Conservation (phyloP, 306 rosid genomes). For the Acacia confusa region DNA sequence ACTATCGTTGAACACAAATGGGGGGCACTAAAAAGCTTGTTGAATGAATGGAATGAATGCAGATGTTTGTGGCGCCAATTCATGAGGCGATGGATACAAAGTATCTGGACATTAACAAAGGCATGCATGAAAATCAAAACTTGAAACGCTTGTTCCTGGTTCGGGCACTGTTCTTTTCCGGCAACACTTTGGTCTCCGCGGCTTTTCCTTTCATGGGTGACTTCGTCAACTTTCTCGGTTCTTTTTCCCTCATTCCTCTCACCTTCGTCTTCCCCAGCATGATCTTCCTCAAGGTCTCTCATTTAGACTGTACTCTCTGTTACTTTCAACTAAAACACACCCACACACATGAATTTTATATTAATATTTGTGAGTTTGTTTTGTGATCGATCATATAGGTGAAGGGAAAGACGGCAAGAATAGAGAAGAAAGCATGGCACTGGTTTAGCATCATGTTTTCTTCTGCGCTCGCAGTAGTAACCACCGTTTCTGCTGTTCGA, state of each 20-base stretch:
- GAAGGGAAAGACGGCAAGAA: conserved; percentile 48
- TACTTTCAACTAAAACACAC: not conserved
- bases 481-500: conserved; percentile 52
- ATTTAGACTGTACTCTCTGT: not conserved
- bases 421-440: conserved; percentile 57
- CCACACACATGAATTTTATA: not conserved
- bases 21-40: not conserved
- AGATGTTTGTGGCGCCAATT: conserved; percentile 57
- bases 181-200: conserved; percentile 48
- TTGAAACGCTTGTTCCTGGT: conserved; percentile 42
- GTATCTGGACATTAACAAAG: conserved; percentile 39
- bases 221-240: conserved; percentile 58
- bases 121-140: conserved; percentile 46
- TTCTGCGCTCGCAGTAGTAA: conserved; percentile 40
- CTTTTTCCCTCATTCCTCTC: conserved; percentile 52
- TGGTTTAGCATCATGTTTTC: conserved; percentile 51
- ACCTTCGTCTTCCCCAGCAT: conserved; percentile 66
- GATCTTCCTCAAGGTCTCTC: conserved; percentile 57
- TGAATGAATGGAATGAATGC: not conserved
- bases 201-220: conserved; percentile 66
- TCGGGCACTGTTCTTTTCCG: conserved; percentile 33
- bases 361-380: not conserved
- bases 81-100: conserved; percentile 56
- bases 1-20: not conserved
- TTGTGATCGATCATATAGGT: conserved; percentile 33